phyloP scores from a whole-genome alignment of 805 yeast genomes.

The Suhomyces xylopsoci region DNA sequence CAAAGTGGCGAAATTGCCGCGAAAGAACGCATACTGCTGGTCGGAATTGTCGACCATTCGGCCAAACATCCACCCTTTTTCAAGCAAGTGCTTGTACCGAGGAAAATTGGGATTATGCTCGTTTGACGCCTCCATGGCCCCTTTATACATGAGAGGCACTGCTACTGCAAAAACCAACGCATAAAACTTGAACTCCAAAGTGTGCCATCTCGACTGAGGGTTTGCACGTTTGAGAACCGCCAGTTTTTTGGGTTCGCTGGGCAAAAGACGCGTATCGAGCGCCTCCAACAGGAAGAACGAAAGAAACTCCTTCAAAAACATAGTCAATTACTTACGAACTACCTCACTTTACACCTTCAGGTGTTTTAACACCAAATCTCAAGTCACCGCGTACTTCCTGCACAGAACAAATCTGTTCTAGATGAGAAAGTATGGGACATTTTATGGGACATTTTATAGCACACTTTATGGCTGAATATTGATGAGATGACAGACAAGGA shows the following conservation, averaged over 20 bases:
- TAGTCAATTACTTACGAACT: no score
- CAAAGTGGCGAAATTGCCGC: slow-evolving; percentile 72
- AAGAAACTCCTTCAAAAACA: slow-evolving; percentile 14
- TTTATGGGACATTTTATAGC: no score
- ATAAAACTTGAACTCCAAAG: slow-evolving; percentile 73
- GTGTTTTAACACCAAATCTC: no score
- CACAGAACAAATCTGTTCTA: background rate
- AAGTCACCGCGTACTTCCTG: background rate
- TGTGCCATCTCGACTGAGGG: slow-evolving; percentile 64
- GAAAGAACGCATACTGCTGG: slow-evolving; percentile 79
- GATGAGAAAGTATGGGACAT: background rate
- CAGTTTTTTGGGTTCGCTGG: slow-evolving; percentile 34
- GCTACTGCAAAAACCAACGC: slow-evolving; percentile 57
- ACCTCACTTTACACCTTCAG: no score
- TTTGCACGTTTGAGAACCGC: slow-evolving; percentile 28
- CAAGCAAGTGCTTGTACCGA: slow-evolving; percentile 55
- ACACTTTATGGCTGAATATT: no score
- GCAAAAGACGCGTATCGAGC: slow-evolving; percentile 48
- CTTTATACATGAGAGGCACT: slow-evolving; percentile 78
- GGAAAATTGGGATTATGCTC: slow-evolving; percentile 72
- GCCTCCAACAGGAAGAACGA: slow-evolving; percentile 50
- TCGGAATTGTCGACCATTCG: slow-evolving; percentile 92
- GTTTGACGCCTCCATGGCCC: slow-evolving; percentile 79
- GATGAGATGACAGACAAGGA: slow-evolving; percentile 12
- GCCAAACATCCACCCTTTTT: slow-evolving; percentile 88